Base-by-base conservation (phyloP, 202 grass and related monocot species). In the Zoysia matrella region DNA sequence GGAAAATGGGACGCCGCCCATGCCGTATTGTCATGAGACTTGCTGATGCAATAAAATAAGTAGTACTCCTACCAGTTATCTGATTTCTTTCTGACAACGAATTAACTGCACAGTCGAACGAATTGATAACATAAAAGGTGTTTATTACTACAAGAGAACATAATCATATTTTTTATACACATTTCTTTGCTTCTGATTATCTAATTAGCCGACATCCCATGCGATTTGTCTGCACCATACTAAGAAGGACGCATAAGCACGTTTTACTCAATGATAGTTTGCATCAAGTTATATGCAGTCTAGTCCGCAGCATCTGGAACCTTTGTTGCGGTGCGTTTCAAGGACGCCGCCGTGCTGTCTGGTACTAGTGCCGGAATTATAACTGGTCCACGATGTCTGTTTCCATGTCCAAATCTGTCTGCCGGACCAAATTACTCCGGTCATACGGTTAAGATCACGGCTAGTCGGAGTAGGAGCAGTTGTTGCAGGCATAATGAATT, bases 371-470 rank as follows among this genome's bases (percentile, higher is more conserved):
- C 39, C 46, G 9, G 8, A 47, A 71, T 1, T 30, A 39, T 72
- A 82, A 77, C 11, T 7, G 58, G 85, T 65, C 65, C 57, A 65
- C 9, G 13, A 8, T 41, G 49, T 65, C 47, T 71, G 75, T 13
- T 42, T 85, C 3, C 42, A 36, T 57, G 56, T 57, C 79, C 54
- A 81, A 53, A 65, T 77, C 22, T 56, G 79, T 42, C 48, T 73
- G 58, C 43, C 57, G 3, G 13, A 47, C 41, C 15, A 1, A 30
- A 82, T 65, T 65, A 55, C 12, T 71, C 43, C 45, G 3, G 79
- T 53, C 22, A 51, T 44, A 46, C 66, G 65, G 50, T 78, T 43
- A 16, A 16, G 49, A 39, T 14, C 9, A 64, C 49, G 43, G 50
- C 44, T 48, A 43, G 3, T 39, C n/a, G n/a, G n/a, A n/a, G n/a